Percentiles rank a stretch among this genome's conserved stretches.
Evolutionary conservation across 495 filamentous ascomycete genomes (phyloP).

Genomic region (Trichoderma erinaceum): DNA sequence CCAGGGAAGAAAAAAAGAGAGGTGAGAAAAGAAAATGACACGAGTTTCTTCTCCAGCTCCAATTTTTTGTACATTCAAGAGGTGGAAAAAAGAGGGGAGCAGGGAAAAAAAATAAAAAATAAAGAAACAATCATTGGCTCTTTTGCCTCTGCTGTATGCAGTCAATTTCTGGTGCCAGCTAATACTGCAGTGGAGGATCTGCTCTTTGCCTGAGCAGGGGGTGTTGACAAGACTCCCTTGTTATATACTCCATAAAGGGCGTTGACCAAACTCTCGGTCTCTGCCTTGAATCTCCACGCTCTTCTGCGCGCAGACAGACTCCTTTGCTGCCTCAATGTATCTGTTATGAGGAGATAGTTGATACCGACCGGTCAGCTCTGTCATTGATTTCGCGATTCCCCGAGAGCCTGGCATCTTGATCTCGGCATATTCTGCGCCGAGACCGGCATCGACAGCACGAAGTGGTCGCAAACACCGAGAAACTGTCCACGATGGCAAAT

Average conservation of each 20-base stretch:
- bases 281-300: not conserved
- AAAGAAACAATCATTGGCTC: not conserved
- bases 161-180: not conserved
- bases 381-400: not conserved
- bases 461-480: not conserved
- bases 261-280: not conserved
- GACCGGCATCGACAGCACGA: not conserved
- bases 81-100: not conserved
- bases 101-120: not conserved
- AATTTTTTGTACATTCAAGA: not conserved
- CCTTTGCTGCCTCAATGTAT: not conserved
- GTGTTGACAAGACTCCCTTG: not conserved
- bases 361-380: not conserved
- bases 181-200: not conserved
- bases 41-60: not conserved
- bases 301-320: not conserved
- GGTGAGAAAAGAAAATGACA: not conserved
- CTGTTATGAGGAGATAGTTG: not conserved
- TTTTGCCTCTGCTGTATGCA: not conserved
- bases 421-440: not conserved
- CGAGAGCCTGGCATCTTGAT: not conserved
- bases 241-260: not conserved
- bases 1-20: not conserved
- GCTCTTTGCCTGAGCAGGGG: not conserved
- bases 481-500: not conserved